Base-by-base conservation (phyloP, 2,329 filamentous ascomycete genomes). In the Monosporascus sp. region DNA sequence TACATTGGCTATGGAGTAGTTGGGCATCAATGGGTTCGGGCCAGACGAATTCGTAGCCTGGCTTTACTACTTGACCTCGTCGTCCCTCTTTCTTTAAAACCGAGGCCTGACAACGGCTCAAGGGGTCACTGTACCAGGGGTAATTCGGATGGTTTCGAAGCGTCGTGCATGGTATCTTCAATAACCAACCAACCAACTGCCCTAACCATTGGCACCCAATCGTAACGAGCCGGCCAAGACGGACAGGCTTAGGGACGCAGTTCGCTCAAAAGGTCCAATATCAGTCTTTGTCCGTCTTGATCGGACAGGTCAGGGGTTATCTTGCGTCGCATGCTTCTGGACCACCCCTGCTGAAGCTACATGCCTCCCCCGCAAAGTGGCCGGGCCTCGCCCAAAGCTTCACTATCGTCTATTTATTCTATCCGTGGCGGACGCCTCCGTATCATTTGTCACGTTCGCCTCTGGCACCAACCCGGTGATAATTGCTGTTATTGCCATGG, bases 291-390 rank as follows among this genome's bases (percentile, higher is more conserved):
- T 18, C 43, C 24, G 22, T 46, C 43, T 22, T 46, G 43, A 46
- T 46, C 43, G 24, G 24, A 46, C 24, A 8, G n/a, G 22, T 31
- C 43, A 46, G 43, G 43, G 43, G 50, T 45, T 52, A 49, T 56
- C 49, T 58, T 55, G 58, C 50, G 54, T 54, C 55, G 52, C 48
- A 58, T 58, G 55, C 52, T 55, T 52, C 31, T 56, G 55, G 52
- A 45, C 52, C 55, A n/a, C 57, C 52, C 54, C 48, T 55, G 57
- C 53, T 51, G 52, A 37, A 52, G 54, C 57, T 57, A 14, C 22
- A 38, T 56, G 52, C 46, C 25, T 39, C 50, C 55, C 50, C 52
- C 43, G 52, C 50, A 57, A 55, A 56, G 44, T 47, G 51, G 43
- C 50, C 49, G 49, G 44, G 43, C 53, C 24, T 53, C 49, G 43